phyloP scores from a whole-genome alignment of 2,329 filamentous ascomycete genomes.

The Aphanocladium album region DNA sequence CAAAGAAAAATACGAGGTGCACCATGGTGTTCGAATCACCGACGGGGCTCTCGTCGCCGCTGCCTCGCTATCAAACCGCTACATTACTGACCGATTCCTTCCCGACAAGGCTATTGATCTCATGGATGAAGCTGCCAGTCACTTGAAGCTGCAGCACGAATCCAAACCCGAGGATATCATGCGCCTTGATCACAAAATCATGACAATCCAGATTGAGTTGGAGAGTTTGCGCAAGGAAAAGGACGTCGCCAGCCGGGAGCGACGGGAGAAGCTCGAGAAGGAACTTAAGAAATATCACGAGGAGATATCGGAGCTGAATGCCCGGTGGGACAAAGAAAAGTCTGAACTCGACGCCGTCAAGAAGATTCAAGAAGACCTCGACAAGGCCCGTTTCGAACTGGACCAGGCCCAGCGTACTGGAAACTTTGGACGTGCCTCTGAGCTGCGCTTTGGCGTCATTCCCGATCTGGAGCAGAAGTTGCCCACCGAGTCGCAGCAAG shows the following conservation, averaged over 20 bases:
- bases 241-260: conserved; percentile 81
- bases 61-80: conserved; percentile 87
- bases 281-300: conserved; percentile 72
- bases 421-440: conserved; percentile 85
- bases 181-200: conserved; percentile 86
- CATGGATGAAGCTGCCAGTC: conserved; percentile 91
- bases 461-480: conserved; percentile 74
- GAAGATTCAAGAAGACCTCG: conserved; percentile 79
- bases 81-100: conserved; percentile 92
- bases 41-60: conserved; percentile 89
- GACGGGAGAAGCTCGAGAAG: conserved; percentile 77
- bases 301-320: conserved; percentile 67
- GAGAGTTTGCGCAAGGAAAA: conserved; percentile 93
- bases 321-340: conserved; percentile 87
- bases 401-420: conserved; percentile 83
- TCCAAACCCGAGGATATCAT: conserved; percentile 95
- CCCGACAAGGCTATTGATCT: conserved; percentile 97
- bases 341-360: conserved; percentile 83
- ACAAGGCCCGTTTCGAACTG: conserved; percentile 77
- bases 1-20: conserved; percentile 96
- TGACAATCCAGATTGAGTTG: conserved; percentile 95
- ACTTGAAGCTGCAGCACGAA: conserved; percentile 86
- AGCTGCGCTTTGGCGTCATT: conserved; percentile 83
- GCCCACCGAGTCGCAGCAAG: conserved; percentile 62
- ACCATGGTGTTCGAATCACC: conserved; percentile 92